Evolutionary conservation across 1,139 yeast genomes (phyloP).

Genomic region (Yamadazyma oceani): DNA sequence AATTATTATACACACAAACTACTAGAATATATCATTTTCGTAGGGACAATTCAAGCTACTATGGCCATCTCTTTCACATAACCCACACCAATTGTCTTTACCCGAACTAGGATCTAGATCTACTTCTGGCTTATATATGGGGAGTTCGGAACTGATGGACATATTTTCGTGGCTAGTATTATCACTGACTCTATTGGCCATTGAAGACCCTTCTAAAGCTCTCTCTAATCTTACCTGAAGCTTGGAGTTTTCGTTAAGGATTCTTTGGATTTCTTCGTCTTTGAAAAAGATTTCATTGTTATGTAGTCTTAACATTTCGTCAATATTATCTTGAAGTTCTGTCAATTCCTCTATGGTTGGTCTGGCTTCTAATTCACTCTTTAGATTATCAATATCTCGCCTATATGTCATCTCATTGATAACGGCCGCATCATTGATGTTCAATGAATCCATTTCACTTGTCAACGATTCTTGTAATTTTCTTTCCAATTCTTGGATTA

Average conservation of each 20-base stretch:
- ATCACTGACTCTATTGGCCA: conserved; percentile 13
- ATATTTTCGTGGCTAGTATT: conserved; percentile 12
- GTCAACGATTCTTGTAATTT: conserved; percentile 16
- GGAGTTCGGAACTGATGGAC: conserved; percentile 32
- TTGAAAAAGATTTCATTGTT: conserved; percentile 31
- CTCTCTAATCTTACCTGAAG: conserved; percentile 19
- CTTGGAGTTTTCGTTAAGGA: conserved; percentile 21
- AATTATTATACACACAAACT: too few species aligned
- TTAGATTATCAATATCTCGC: conserved; percentile 21
- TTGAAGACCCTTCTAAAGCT: conserved; percentile 15
- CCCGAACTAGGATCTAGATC: conserved; percentile 73
- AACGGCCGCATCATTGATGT: conserved; percentile 17
- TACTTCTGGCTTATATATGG: conserved; percentile 51
- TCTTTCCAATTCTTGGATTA: conserved; percentile 15
- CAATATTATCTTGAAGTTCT: conserved; percentile 31
- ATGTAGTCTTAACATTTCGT: conserved; percentile 33
- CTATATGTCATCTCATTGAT: conserved; percentile 13
- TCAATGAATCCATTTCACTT: conserved; percentile 15
- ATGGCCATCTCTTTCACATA: conserved; percentile 90
- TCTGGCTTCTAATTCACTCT: conserved; percentile 27
- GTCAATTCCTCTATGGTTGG: conserved; percentile 34
- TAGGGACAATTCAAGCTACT: conserved; percentile 85
- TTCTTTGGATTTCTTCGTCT: conserved; percentile 26
- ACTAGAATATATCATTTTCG: conserved; percentile 61
- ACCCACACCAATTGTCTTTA: conserved; percentile 81